phyloP scores from a whole-genome alignment of 768 basidiomycete species.

The Mycena crocata region DNA sequence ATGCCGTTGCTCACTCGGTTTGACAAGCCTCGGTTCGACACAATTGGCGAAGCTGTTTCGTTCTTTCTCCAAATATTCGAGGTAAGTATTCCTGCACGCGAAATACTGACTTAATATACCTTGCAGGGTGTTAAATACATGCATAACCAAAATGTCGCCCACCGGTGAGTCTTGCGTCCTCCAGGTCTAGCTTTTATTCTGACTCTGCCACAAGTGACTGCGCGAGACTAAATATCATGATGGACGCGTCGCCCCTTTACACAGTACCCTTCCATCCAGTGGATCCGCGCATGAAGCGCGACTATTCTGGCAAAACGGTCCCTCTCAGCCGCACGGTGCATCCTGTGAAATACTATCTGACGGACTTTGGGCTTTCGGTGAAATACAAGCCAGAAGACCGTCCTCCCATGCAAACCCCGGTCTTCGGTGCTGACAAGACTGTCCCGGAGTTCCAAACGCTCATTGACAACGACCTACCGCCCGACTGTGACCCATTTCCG shows the following conservation, averaged over 20 bases:
- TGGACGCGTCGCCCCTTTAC: conserved; percentile 32
- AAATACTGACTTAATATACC: background rate
- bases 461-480: conserved; percentile 25
- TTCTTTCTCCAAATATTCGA: conserved; percentile 45
- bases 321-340: background rate
- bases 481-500: conserved; percentile 46
- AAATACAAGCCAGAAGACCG: background rate
- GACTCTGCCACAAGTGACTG: conserved; percentile 33
- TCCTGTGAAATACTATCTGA: conserved; percentile 30
- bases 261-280: conserved; percentile 34
- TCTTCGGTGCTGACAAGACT: conserved; percentile 25
- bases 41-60: conserved; percentile 45
- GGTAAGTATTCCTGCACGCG: conserved; percentile 26
- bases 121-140: conserved; percentile 47
- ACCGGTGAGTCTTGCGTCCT: background rate
- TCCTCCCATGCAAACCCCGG: background rate
- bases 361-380: conserved; percentile 33
- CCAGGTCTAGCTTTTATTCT: background rate
- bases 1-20: conserved; percentile 42
- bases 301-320: background rate
- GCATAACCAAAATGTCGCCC: conserved; percentile 41
- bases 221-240: conserved; percentile 37
- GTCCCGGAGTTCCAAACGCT: conserved; percentile 41
- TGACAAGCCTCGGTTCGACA: conserved; percentile 38
- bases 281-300: background rate